phyloP scores from a whole-genome alignment of 1,284 basidiomycete genomes.

The Cryptococcus neoformans region DNA sequence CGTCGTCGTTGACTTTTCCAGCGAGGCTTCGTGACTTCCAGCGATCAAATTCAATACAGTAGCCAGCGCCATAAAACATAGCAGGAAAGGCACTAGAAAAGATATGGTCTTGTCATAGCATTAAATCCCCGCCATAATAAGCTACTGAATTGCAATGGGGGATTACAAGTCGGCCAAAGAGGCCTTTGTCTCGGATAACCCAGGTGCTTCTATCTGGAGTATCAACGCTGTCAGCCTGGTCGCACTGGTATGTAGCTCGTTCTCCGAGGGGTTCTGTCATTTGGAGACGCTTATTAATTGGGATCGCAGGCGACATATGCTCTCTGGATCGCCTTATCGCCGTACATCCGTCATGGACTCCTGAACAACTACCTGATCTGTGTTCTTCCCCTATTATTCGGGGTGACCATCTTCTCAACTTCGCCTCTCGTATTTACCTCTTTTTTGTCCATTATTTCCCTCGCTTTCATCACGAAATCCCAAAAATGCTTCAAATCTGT shows the following conservation, averaged over 20 bases:
- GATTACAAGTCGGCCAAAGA: constrained; percentile 82
- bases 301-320: constrained; percentile 63
- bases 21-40: too few relatives aligned
- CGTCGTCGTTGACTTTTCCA: too few relatives aligned
- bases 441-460: constrained; percentile 48
- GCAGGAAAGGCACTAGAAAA: too few relatives aligned
- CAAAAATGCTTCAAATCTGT: background rate
- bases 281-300: background rate
- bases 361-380: constrained; percentile 63
- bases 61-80: too few relatives aligned
- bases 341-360: constrained; percentile 32
- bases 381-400: constrained; percentile 70
- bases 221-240: constrained; percentile 71
- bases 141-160: constrained; percentile 10
- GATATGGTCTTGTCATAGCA: too few relatives aligned
- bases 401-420: constrained; percentile 70
- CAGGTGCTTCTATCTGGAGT: constrained; percentile 70
- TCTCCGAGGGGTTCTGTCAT: constrained; percentile 41
- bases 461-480: background rate
- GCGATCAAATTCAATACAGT: too few relatives aligned
- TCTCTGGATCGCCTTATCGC: constrained; percentile 60
- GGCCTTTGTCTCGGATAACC: constrained; percentile 76
- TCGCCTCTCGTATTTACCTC: constrained; percentile 58
- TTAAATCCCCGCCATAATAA: background rate
- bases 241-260: constrained; percentile 57